phyloP scores from a whole-genome alignment of 192 early-diverging fungal species.

The Podila verticillata region DNA sequence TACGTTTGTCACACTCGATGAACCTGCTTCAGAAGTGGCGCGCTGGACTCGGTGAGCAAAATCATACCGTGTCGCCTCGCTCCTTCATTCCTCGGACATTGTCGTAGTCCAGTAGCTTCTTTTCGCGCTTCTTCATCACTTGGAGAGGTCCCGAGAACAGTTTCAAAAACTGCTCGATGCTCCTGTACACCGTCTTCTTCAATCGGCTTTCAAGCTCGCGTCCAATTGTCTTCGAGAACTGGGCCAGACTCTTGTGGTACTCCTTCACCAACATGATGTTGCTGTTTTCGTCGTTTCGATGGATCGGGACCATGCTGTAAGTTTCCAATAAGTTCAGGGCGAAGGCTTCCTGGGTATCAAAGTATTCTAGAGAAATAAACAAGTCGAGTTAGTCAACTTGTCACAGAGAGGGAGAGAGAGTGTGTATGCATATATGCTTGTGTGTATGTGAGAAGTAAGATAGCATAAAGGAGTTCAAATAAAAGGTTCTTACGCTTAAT shows the following conservation, averaged over 20 bases:
- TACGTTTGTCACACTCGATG: no score
- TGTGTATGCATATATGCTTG: no score
- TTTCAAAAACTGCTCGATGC: conserved; percentile 59
- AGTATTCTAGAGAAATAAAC: conserved; percentile 40
- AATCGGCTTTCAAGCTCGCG: conserved; percentile 51
- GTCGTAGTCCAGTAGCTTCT: conserved; percentile 80
- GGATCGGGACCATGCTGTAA: conserved; percentile 56
- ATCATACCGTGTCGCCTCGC: conserved; percentile 64
- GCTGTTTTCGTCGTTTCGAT: conserved; percentile 27
- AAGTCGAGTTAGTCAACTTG: no score
- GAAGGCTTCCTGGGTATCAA: conserved; percentile 63
- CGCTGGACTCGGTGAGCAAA: background rate
- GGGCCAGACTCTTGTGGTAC: conserved; percentile 42
- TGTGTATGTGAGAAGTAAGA: no score
- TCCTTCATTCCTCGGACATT: conserved; percentile 65
- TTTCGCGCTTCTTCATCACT: conserved; percentile 78
- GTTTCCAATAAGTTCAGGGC: conserved; percentile 66
- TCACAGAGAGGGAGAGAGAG: no score
- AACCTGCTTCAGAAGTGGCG: no score
- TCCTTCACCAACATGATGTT: conserved; percentile 29
- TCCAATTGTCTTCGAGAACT: conserved; percentile 49
- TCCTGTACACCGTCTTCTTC: conserved; percentile 55
- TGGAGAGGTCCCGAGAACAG: conserved; percentile 70
- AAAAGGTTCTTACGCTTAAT: conserved; percentile 51
- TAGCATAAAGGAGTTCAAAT: background rate